Base-by-base conservation (phyloP, 1,139 yeast species). In the Protomyces gravidus region DNA sequence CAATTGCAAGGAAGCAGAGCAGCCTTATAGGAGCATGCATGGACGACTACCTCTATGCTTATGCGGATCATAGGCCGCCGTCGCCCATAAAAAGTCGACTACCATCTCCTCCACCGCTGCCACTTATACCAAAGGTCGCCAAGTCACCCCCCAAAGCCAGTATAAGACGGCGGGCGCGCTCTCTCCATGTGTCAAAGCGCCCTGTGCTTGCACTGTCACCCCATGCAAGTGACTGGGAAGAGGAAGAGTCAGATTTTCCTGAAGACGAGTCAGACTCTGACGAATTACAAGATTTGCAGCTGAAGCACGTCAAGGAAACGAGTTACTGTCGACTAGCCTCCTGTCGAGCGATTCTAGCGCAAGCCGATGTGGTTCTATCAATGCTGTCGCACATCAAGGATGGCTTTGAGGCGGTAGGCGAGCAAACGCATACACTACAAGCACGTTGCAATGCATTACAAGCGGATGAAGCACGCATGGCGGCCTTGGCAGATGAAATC, bases 371-470 rank as follows among this genome's bases (percentile, higher is more conserved):
- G 0, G 76, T 84, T 4, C 70, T 80, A 23, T 65, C 65, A 1
- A 73, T 75, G 26, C 71, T 84, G 45, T 74, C 77, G 32, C 69
- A 72, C 0, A 72, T 85, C 59, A 75, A 81, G 6, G 60, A 67
- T 1, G 81, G 80, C 49, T 83, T 84, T 67, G 78, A 78, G 60
- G 74, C 78, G 21, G 87, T 86, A 4, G 74, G 81, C 4, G 70
- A 72, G 32, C 86, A 84, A 63, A 85, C 94, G 0, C 70, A 73
- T 32, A 85, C 82, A 28, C 85, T 86, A 68, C 89, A 85, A 66
- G 69, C 73, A 1, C 78, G 81, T 59, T 80, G 88, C 1, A 80
- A 80, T 58, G 69, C 75, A 9, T 72, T 86, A 53, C 76, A 85
- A 61, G 73, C 75, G 2, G 79, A 81, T 57, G 82, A 83, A 63